Conservation (phyloP, 192 early-diverging fungal species). For the Umbelopsis ramanniana region DNA sequence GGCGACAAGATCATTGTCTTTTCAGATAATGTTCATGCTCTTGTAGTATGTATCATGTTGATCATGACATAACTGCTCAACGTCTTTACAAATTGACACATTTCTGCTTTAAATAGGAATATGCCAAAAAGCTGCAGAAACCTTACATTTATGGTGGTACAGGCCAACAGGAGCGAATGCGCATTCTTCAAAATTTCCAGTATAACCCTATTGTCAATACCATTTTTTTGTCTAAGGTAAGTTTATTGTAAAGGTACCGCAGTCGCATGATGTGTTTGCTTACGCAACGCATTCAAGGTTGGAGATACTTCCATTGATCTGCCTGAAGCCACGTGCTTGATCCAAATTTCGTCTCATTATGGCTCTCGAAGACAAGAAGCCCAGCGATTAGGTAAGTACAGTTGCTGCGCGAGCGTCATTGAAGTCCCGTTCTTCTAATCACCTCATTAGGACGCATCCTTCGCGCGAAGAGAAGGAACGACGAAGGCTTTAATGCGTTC, state of each 20-base stretch:
- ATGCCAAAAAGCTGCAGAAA: slow-evolving; percentile 80
- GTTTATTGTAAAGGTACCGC: not conserved
- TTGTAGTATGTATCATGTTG: slow-evolving; percentile 59
- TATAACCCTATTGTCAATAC: slow-evolving; percentile 91
- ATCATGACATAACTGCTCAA: not conserved
- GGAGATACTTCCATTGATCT: slow-evolving; percentile 99
- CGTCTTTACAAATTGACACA: no score
- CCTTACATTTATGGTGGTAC: slow-evolving; percentile 95
- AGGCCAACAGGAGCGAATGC: slow-evolving; percentile 86
- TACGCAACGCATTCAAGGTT: slow-evolving; percentile 62
- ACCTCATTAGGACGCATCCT: slow-evolving; percentile 72
- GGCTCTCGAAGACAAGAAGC: slow-evolving; percentile 99
- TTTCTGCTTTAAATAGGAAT: slow-evolving; percentile 38
- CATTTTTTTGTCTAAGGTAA: slow-evolving; percentile 77
- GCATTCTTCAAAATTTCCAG: slow-evolving; percentile 93
- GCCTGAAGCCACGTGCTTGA: slow-evolving; percentile 96
- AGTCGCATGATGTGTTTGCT: slow-evolving; percentile 28
- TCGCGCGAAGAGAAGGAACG: slow-evolving; percentile 91
- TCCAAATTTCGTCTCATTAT: slow-evolving; percentile 98
- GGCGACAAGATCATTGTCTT: slow-evolving; percentile 99
- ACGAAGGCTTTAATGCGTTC: slow-evolving; percentile 95
- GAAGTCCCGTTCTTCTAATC: not conserved
- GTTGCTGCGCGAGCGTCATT: slow-evolving; percentile 48
- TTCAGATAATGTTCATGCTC: slow-evolving; percentile 97
- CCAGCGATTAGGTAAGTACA: slow-evolving; percentile 77